Conservation (phyloP, 805 yeast genomes). For the Ogataea ganodermae region DNA sequence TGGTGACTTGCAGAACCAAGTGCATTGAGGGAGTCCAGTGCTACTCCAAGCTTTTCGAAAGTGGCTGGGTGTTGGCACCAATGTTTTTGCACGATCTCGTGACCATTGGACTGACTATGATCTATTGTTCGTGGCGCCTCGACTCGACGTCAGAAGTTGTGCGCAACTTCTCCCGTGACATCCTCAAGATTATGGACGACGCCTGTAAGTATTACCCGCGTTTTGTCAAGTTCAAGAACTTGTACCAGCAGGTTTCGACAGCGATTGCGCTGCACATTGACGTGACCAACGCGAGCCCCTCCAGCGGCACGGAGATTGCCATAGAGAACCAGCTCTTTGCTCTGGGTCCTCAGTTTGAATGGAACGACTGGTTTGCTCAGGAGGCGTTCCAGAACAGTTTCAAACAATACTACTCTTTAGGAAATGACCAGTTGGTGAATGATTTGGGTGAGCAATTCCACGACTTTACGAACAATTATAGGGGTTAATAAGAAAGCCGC, state of each 20-base stretch:
- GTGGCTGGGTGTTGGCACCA: constrained; percentile 23
- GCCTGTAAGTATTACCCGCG: constrained; percentile 19
- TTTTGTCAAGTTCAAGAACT: constrained; percentile 21
- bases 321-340: constrained; percentile 1
- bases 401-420: constrained; percentile 23
- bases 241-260: constrained; percentile 22
- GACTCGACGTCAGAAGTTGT: constrained; percentile 20
- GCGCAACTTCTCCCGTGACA: constrained; percentile 16
- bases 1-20: constrained; percentile 20
- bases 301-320: constrained; percentile 3
- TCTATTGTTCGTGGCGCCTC: constrained; percentile 29
- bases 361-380: constrained; percentile 30
- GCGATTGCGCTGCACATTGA: constrained; percentile 23
- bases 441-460: constrained; percentile 16
- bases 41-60: constrained; percentile 15
- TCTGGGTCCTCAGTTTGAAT: constrained; percentile 18
- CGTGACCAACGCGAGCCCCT: constrained; percentile 2
- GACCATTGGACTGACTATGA: constrained; percentile 25
- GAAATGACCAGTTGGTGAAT: constrained; percentile 16
- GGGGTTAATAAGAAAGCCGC: neutral
- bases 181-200: constrained; percentile 20
- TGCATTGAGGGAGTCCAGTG: constrained; percentile 23
- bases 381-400: constrained; percentile 28
- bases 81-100: constrained; percentile 25
- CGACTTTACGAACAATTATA: constrained; percentile 3